Evolutionary conservation across 352 stramenopile species (phyloP).

Genomic region (Peronosclerospora sorghi): DNA sequence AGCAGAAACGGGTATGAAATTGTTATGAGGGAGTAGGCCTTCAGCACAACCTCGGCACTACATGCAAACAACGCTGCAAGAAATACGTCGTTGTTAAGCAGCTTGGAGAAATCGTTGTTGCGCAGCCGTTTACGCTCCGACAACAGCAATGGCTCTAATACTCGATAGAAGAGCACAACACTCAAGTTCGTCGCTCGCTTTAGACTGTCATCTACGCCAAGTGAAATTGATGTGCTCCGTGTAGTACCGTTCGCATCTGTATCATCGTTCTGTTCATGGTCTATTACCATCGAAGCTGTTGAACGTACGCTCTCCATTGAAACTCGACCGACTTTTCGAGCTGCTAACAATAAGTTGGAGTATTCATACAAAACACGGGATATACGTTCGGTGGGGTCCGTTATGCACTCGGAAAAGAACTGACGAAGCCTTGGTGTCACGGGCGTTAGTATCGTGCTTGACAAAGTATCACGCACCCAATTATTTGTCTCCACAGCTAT

Average conservation of each 20-base stretch:
- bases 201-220: conserved; percentile 64
- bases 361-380: conserved; percentile 33
- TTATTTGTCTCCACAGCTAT: conserved; percentile 74
- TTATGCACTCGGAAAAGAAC: conserved; percentile 52
- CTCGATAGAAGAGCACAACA: conserved; percentile 69
- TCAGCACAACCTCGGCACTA: conserved; percentile 75
- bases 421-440: conserved; percentile 35
- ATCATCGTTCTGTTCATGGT: conserved; percentile 10
- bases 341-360: conserved; percentile 36
- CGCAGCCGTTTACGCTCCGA: conserved; percentile 57
- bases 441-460: conserved; percentile 17
- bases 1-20: conserved; percentile 77
- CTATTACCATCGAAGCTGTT: conserved; percentile 6
- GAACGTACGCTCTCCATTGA: conserved; percentile 8
- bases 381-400: conserved; percentile 50
- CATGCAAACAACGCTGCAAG: conserved; percentile 70
- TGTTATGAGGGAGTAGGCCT: conserved; percentile 77
- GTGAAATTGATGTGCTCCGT: conserved; percentile 12
- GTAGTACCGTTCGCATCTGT: conserved; percentile 14
- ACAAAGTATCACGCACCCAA: conserved; percentile 64
- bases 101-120: conserved; percentile 60
- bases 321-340: conserved; percentile 14
- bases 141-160: conserved; percentile 64
- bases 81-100: conserved; percentile 78
- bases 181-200: conserved; percentile 57